Evolutionary conservation across 345 rosid species (phyloP), one percentile per base, ranked within the genome.

Genomic region (Bretschneidera sinensis): DNA sequence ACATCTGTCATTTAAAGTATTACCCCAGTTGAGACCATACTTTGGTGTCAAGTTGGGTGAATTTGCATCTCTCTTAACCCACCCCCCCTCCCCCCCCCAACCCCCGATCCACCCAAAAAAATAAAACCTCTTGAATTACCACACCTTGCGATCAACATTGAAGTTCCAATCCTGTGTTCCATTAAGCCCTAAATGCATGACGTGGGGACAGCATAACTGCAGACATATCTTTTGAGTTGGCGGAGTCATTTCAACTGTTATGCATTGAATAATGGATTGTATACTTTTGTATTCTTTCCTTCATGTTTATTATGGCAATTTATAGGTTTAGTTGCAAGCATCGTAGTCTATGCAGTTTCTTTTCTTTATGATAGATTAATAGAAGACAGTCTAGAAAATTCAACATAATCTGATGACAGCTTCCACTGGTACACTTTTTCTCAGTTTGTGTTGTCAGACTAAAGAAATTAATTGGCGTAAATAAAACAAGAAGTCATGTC

Each of bases 31-130:
- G n/a, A n/a, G n/a, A n/a, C n/a, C n/a, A n/a, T n/a, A n/a, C n/a
- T n/a, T n/a, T 39, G 34, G 47, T 39, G n/a, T 43, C 24, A 21
- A 22, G 57, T 51, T 69, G 28, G 51, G 49, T 19, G 35, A 28
- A 17, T 48, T 54, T n/a, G 61, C 28, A 11, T 3, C 25, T 62
- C 28, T 20, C 50, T 53, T 58, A 28, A 23, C 34, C n/a, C n/a
- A n/a, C n/a, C n/a, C n/a, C n/a, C n/a, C n/a, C n/a, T n/a, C n/a
- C n/a, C n/a, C n/a, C n/a, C n/a, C n/a, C n/a, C n/a, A n/a, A n/a
- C n/a, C n/a, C n/a, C n/a, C n/a, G n/a, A n/a, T n/a, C n/a, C n/a
- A n/a, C n/a, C n/a, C n/a, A n/a, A n/a, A n/a, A 21, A 15, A 23
- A 43, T 43, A 61, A 48, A 33, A 23, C 43, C 39, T 49, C n/a